Percentiles rank a stretch among this genome's conserved stretches.
phyloP scores from a whole-genome alignment of 257 asterid genomes.

The Solanum tacnaense region DNA sequence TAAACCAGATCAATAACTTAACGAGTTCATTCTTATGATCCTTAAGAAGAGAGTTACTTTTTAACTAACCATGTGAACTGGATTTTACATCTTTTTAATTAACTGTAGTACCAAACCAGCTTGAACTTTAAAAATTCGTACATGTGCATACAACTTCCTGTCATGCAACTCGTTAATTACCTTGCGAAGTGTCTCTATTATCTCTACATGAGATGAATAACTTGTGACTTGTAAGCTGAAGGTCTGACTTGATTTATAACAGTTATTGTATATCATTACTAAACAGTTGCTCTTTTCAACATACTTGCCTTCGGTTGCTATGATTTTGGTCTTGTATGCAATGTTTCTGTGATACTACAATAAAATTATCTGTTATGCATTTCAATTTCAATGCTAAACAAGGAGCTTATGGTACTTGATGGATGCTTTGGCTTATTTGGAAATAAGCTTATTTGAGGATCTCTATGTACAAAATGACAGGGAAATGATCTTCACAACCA shows the following conservation, averaged over 20 bases:
- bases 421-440: background rate
- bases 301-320: background rate
- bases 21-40: background rate
- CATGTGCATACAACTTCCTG: background rate
- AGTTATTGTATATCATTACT: background rate
- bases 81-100: background rate
- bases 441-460: background rate
- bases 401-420: background rate
- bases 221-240: background rate
- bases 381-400: background rate
- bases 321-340: background rate
- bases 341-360: background rate
- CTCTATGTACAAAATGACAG: slow-evolving; percentile 29
- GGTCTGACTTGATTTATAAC: background rate
- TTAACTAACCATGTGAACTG: background rate
- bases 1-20: background rate
- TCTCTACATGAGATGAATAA: background rate
- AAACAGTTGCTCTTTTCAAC: background rate
- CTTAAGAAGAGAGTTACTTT: background rate
- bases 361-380: background rate
- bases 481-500: slow-evolving; percentile 85
- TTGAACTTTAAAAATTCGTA: background rate
- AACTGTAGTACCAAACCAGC: background rate
- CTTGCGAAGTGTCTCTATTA: background rate
- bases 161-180: background rate